Evolutionary conservation across 2,329 filamentous ascomycete species (phyloP).

Genomic region (Huntiella omanensis): DNA sequence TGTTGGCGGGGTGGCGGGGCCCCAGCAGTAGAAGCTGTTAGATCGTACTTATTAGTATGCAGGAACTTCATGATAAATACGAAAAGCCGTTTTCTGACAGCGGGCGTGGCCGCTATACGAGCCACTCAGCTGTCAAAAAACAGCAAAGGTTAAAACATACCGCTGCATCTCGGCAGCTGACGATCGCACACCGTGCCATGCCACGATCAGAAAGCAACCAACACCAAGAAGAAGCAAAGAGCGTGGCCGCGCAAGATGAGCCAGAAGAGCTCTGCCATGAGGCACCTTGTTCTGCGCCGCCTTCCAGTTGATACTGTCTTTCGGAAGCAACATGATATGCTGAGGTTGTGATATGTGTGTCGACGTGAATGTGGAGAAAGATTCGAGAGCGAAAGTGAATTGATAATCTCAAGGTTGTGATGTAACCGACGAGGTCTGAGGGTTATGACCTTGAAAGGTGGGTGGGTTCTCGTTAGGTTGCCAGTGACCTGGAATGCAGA

Average conservation of each 20-base stretch:
- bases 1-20: slow-evolving; percentile 86
- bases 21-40: slow-evolving; percentile 87
- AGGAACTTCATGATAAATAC: slow-evolving; percentile 3
- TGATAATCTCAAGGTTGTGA: background rate
- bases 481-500: too few species aligned
- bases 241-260: slow-evolving; percentile 56
- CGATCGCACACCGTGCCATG: slow-evolving; percentile 73
- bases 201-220: slow-evolving; percentile 50
- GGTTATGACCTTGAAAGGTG: background rate
- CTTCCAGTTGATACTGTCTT: slow-evolving; percentile 85
- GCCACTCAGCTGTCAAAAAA: slow-evolving; percentile 12
- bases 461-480: background rate
- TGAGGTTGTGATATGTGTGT: background rate
- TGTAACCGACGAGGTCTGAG: background rate
- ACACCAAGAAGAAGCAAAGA: slow-evolving; percentile 58
- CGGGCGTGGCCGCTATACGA: too few species aligned
- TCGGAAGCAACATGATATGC: slow-evolving; percentile 61
- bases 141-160: slow-evolving; percentile 30
- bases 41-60: background rate
- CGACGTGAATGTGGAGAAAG: background rate
- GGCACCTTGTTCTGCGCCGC: slow-evolving; percentile 64
- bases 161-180: slow-evolving; percentile 80
- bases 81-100: background rate
- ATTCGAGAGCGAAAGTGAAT: too few species aligned
- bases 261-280: slow-evolving; percentile 51